Conservation (phyloP, 2,329 filamentous ascomycete genomes). For the Magnaporthiopsis incrustans region DNA sequence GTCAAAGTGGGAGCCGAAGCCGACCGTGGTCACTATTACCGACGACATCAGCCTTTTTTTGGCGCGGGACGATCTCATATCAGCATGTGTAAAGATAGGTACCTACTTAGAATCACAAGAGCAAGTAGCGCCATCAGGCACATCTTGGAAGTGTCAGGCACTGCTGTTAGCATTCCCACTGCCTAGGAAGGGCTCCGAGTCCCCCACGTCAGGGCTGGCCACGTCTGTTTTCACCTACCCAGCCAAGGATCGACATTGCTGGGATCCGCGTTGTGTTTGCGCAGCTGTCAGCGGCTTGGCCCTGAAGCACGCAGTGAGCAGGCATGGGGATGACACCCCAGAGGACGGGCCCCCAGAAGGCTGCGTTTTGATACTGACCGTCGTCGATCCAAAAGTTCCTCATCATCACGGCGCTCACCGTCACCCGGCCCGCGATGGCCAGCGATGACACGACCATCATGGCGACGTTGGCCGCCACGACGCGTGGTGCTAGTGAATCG, state of each 20-base stretch:
- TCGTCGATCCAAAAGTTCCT: slow-evolving; percentile 4
- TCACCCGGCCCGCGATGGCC: slow-evolving; percentile 2
- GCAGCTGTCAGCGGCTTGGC: not conserved
- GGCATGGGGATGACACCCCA: too few species aligned
- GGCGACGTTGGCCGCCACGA: not conserved
- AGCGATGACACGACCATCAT: not conserved
- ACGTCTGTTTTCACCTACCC: not conserved
- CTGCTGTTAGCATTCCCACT: not conserved
- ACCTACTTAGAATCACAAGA: not conserved
- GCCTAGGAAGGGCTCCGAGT: not conserved
- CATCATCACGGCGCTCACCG: not conserved
- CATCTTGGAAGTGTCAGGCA: not conserved
- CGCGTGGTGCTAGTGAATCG: not conserved
- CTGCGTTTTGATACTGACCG: not conserved
- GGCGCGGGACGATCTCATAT: not conserved
- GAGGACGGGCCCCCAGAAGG: too few species aligned
- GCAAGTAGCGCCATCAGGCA: not conserved
- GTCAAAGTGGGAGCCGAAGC: not conserved
- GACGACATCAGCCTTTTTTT: not conserved
- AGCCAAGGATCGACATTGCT: not conserved
- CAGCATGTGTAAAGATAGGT: not conserved
- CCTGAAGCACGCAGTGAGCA: not conserved
- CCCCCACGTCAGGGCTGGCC: too few species aligned
- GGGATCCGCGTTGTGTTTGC: too few species aligned
- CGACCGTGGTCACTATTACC: slow-evolving; percentile 3